Evolutionary conservation across 331 rosid genomes (phyloP).

Genomic region (Arachis monticola): DNA sequence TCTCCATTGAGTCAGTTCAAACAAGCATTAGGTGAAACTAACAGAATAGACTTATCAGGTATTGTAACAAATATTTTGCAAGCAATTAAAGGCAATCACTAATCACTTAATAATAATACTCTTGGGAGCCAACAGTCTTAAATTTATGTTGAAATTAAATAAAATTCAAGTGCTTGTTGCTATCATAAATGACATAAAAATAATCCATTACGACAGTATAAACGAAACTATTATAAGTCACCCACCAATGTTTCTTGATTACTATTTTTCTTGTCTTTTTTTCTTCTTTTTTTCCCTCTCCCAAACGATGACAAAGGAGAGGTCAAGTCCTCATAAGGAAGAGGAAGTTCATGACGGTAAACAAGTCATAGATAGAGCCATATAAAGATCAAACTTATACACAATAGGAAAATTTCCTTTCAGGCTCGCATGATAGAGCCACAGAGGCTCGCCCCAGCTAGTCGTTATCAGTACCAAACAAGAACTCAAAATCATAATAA

Average conservation of each 20-base stretch:
- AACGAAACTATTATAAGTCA: constrained; percentile 27
- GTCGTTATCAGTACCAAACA: no score
- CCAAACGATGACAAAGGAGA: constrained; percentile 26
- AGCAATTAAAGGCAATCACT: background rate
- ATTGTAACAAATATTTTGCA: background rate
- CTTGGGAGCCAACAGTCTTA: constrained; percentile 2
- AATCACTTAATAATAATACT: background rate
- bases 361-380: constrained; percentile 30
- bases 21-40: no score
- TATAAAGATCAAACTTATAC: constrained; percentile 18
- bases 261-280: background rate
- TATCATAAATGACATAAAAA: constrained; percentile 36
- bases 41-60: no score
- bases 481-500: no score
- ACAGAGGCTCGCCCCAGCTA: no score
- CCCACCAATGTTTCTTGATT: constrained; percentile 43
- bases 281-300: background rate
- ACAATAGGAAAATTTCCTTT: constrained; percentile 30
- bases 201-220: constrained; percentile 44
- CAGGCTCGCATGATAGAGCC: constrained; percentile 19
- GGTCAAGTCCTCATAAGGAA: constrained; percentile 36
- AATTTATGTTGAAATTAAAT: constrained; percentile 29
- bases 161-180: constrained; percentile 33
- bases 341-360: constrained; percentile 48
- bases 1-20: no score